These are phyloP conservation scores for Mucor irregularis DNA, from an alignment of 371 early-diverging fungal species.

Conservation along the genomic window DNA sequence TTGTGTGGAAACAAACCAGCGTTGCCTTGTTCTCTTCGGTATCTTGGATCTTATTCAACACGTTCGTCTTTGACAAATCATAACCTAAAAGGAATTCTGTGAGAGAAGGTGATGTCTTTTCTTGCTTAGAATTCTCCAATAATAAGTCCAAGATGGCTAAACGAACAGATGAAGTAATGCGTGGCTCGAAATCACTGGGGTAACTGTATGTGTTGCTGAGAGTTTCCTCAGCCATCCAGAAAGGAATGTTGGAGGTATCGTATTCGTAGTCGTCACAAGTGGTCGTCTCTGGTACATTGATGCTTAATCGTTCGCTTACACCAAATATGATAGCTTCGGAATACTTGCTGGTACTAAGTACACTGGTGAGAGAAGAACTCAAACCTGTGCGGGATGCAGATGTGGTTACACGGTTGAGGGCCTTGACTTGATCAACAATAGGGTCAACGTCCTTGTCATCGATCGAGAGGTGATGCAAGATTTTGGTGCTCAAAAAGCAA, in stretches of 20 bases:
- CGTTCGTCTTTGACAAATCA: slow-evolving; percentile 34
- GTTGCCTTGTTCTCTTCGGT: slow-evolving; percentile 38
- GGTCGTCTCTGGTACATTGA: slow-evolving; percentile 55
- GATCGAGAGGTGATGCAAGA: slow-evolving; percentile 70
- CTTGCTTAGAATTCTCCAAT: slow-evolving; percentile 56
- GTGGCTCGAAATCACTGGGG: slow-evolving; percentile 20
- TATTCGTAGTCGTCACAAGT: slow-evolving; percentile 44
- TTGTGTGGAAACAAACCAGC: slow-evolving; percentile 65
- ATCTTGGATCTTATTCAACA: slow-evolving; percentile 41
- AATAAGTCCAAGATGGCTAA: slow-evolving; percentile 75
- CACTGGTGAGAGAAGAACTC: slow-evolving; percentile 66
- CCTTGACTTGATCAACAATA: too few relatives aligned
- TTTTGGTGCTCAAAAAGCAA: slow-evolving; percentile 71
- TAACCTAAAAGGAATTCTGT: slow-evolving; percentile 90
- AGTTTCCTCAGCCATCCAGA: slow-evolving; percentile 40
- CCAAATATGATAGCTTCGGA: slow-evolving; percentile 74
- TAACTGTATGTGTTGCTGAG: slow-evolving; percentile 20
- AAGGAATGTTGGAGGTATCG: slow-evolving; percentile 48
- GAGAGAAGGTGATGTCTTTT: slow-evolving; percentile 61
- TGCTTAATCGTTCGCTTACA: slow-evolving; percentile 74
- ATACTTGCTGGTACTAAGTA: slow-evolving; percentile 63
- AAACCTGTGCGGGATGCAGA: slow-evolving; percentile 26
- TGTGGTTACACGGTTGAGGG: background rate
- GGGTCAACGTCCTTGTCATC: slow-evolving; percentile 37
- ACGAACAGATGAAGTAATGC: slow-evolving; percentile 53